phyloP scores from a whole-genome alignment of 345 rosid genomes.

The Camelina sativa region DNA sequence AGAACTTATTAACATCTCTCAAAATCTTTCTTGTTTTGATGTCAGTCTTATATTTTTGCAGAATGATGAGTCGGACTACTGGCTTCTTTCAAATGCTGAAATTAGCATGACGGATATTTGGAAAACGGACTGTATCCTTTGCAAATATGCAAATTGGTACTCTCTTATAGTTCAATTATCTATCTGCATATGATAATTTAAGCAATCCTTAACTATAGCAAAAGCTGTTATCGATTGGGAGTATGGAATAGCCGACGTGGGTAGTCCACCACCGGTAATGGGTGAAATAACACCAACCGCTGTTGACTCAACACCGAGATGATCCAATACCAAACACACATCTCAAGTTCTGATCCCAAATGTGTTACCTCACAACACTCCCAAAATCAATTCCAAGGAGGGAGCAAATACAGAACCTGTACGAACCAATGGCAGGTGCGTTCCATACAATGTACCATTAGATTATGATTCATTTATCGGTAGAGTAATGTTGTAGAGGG shows the following conservation, averaged over 20 bases:
- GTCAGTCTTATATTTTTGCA: conserved; percentile 45
- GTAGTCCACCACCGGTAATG: conserved; percentile 56
- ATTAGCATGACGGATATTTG: conserved; percentile 94
- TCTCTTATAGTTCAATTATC: not conserved
- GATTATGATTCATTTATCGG: conserved; percentile 31
- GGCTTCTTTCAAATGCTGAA: conserved; percentile 83
- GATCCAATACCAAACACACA: conserved; percentile 36
- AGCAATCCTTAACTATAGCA: conserved; percentile 54
- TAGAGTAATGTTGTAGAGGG: conserved; percentile 39
- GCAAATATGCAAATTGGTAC: conserved; percentile 6
- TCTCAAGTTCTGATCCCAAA: conserved; percentile 23
- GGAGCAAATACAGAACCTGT: conserved; percentile 34
- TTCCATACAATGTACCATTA: conserved; percentile 41
- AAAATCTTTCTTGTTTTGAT: not conserved
- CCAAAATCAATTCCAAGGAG: conserved; percentile 26
- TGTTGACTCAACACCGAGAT: conserved; percentile 49
- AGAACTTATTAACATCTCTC: not conserved
- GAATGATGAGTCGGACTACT: conserved; percentile 81
- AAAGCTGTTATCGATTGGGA: conserved; percentile 81
- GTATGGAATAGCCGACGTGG: conserved; percentile 61
- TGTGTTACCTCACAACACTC: conserved; percentile 16
- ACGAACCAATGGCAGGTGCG: conserved; percentile 42
- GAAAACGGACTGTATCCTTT: conserved; percentile 93
- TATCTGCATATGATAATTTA: not conserved
- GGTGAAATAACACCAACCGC: conserved; percentile 49